Percentiles rank a stretch among this genome's conserved stretches.
Evolutionary conservation across 305 asterid species (phyloP).

Genomic region (Fraxinus xanthoxyloides): DNA sequence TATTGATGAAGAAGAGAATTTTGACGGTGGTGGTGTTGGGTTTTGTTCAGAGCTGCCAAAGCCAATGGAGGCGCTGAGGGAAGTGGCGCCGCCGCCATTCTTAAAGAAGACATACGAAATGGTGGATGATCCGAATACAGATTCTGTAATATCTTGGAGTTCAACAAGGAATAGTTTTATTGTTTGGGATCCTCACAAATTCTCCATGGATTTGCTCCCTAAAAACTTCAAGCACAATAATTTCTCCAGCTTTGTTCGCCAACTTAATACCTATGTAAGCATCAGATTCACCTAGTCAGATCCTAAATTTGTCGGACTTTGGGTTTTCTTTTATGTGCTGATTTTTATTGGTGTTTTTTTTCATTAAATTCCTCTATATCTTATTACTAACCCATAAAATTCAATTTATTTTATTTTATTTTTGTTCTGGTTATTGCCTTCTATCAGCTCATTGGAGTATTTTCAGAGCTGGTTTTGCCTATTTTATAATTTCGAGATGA

Average conservation of each 20-base stretch:
- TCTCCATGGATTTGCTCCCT: slow-evolving; percentile 25
- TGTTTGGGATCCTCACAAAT: slow-evolving; percentile 28
- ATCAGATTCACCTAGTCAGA: not conserved
- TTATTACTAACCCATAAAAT: not conserved
- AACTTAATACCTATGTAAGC: slow-evolving; percentile 32
- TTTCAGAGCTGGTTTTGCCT: not conserved
- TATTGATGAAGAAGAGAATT: slow-evolving; percentile 2
- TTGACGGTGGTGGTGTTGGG: slow-evolving; percentile 1
- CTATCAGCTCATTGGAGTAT: not conserved
- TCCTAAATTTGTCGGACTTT: not conserved
- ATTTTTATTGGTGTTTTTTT: not conserved
- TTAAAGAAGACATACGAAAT: slow-evolving; percentile 18
- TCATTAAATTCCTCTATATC: not conserved
- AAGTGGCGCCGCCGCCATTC: slow-evolving; percentile 21
- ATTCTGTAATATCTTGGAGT: slow-evolving; percentile 32
- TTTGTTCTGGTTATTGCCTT: not conserved
- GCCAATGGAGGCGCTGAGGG: not conserved
- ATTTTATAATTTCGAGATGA: not conserved
- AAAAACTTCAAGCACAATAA: slow-evolving; percentile 20
- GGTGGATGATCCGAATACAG: slow-evolving; percentile 25
- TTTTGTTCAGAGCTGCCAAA: not conserved
- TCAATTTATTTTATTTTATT: not conserved
- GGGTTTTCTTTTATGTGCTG: not conserved
- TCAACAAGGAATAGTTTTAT: slow-evolving; percentile 22
- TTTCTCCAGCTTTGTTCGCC: slow-evolving; percentile 28